phyloP scores from a whole-genome alignment of 2,329 filamentous ascomycete species.

The Graphilbum ipis-grandicollis region DNA sequence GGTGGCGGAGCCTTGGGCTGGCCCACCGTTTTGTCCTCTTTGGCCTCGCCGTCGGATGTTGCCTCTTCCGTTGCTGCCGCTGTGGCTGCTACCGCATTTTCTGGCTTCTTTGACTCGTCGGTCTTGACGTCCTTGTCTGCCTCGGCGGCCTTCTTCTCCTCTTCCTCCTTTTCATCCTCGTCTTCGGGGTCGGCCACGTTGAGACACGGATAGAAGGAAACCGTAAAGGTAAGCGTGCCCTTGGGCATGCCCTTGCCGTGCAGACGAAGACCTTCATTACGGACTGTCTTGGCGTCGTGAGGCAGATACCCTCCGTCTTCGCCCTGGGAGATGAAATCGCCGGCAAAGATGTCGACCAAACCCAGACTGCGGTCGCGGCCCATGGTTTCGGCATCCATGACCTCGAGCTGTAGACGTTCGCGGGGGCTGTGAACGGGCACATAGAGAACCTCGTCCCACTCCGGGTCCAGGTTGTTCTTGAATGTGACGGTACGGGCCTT shows the following conservation, averaged over 20 bases:
- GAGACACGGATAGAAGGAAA: constrained; percentile 77
- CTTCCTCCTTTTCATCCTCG: constrained; percentile 48
- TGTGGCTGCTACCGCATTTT: too few relatives aligned
- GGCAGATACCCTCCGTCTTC: constrained; percentile 68
- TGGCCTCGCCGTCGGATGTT: constrained; percentile 5
- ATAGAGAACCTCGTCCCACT: constrained; percentile 93
- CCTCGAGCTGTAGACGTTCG: constrained; percentile 75
- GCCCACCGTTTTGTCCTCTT: constrained; percentile 20
- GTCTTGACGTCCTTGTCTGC: constrained; percentile 17
- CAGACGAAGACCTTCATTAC: constrained; percentile 52
- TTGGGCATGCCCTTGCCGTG: constrained; percentile 59
- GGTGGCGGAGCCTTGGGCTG: constrained; percentile 41
- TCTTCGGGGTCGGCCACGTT: constrained; percentile 82
- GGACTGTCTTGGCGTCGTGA: constrained; percentile 55
- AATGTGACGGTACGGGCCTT: constrained; percentile 89
- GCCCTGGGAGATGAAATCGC: constrained; percentile 63
- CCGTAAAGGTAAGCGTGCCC: constrained; percentile 66
- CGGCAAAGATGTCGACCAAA: constrained; percentile 55
- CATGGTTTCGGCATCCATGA: constrained; percentile 91
- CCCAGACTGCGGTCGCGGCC: constrained; percentile 83
- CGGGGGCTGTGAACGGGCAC: constrained; percentile 72
- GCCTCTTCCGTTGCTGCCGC: too few relatives aligned
- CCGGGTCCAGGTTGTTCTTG: constrained; percentile 85
- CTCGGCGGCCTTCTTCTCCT: constrained; percentile 17
- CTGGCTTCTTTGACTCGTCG: too few relatives aligned